Conservation (phyloP, 169 alveolate species). For the Eimeria acervulina region DNA sequence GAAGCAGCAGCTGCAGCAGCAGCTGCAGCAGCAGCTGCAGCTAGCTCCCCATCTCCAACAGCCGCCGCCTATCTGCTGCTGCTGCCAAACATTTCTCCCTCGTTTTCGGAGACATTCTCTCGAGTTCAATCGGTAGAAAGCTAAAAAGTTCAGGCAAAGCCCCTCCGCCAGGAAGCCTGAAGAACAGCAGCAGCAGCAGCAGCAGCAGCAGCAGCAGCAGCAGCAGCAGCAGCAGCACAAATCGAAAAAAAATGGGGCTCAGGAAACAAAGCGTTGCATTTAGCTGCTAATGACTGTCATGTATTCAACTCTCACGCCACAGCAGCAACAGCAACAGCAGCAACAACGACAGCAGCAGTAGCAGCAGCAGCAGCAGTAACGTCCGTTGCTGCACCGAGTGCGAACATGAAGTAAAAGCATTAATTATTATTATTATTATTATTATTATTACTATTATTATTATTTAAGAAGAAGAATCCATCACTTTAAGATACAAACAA, state of each 20-base stretch:
- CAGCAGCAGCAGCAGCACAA: no score
- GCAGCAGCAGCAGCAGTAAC: background rate
- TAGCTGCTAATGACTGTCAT: no score
- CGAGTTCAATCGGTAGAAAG: constrained; percentile 84
- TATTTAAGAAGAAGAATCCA: no score
- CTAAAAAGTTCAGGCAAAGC: constrained; percentile 86
- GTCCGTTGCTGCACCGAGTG: background rate
- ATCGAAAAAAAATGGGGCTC: background rate
- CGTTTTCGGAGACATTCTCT: constrained; percentile 83
- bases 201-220: constrained; percentile 8
- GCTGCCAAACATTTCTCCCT: constrained; percentile 63
- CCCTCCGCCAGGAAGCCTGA: constrained; percentile 84
- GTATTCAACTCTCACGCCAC: background rate
- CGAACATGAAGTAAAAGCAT: no score
- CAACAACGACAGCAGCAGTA: background rate
- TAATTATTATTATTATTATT: no score
- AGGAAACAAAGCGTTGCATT: no score
- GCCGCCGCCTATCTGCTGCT: background rate
- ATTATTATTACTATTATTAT: no score
- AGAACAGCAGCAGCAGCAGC: background rate
- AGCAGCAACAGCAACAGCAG: background rate
- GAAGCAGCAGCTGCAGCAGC: background rate
- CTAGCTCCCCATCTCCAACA: background rate
- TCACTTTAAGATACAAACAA: no score
- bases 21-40: background rate